Evolutionary conservation across 108 stramenopile species (phyloP).

Genomic region (Epithemia pelagica): DNA sequence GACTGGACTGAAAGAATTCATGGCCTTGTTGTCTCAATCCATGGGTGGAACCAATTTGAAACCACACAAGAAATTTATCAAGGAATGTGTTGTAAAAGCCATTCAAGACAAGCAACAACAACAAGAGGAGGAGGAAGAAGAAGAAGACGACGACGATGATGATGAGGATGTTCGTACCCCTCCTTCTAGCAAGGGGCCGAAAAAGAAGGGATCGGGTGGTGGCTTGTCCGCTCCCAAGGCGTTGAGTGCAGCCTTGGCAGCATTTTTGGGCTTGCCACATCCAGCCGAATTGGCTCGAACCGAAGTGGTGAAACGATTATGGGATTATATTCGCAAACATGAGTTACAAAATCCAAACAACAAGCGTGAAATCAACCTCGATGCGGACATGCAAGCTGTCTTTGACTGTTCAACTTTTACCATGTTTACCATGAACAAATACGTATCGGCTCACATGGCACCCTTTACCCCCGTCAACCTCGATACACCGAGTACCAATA

Average conservation of each 20-base stretch:
- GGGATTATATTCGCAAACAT: slow-evolving; percentile 81
- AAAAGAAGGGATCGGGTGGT: slow-evolving; percentile 28
- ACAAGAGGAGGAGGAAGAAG: slow-evolving; percentile 21
- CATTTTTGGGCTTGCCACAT: slow-evolving; percentile 38
- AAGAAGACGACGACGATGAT: slow-evolving; percentile 17
- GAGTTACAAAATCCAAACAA: slow-evolving; percentile 85
- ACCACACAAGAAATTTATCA: slow-evolving; percentile 53
- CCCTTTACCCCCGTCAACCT: slow-evolving; percentile 78
- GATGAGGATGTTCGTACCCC: slow-evolving; percentile 23
- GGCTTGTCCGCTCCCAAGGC: slow-evolving; percentile 54
- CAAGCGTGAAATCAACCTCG: slow-evolving; percentile 69
- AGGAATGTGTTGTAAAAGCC: slow-evolving; percentile 46
- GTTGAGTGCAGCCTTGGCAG: slow-evolving; percentile 47
- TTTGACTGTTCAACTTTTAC: slow-evolving; percentile 67
- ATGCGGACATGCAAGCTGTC: slow-evolving; percentile 59
- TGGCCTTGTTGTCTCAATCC: slow-evolving; percentile 47
- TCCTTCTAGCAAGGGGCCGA: slow-evolving; percentile 12
- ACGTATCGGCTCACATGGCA: slow-evolving; percentile 59
- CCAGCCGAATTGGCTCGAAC: slow-evolving; percentile 56
- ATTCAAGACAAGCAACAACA: slow-evolving; percentile 39
- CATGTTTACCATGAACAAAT: slow-evolving; percentile 91
- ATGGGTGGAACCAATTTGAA: slow-evolving; percentile 53
- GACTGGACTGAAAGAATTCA: slow-evolving; percentile 69
- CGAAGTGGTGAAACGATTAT: slow-evolving; percentile 71
- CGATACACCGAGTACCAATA: slow-evolving; percentile 33